Percentiles rank a stretch among this genome's conserved stretches.
phyloP scores from a whole-genome alignment of 352 stramenopile genomes.

The Plasmopara viticola region DNA sequence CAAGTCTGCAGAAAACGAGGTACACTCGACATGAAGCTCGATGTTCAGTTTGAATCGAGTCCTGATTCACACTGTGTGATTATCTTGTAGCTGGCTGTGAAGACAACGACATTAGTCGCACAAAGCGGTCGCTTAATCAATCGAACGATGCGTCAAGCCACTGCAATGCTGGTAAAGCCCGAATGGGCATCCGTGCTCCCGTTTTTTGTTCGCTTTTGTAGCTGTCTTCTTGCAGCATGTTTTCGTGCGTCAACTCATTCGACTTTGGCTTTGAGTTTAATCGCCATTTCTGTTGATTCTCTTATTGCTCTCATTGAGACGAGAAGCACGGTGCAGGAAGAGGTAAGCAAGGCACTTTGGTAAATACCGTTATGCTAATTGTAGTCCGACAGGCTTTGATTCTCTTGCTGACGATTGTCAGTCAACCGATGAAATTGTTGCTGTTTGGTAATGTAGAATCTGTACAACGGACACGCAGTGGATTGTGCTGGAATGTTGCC shows the following conservation, averaged over 20 bases:
- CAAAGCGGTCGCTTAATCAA: slow-evolving; percentile 34
- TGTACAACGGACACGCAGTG: slow-evolving; percentile 27
- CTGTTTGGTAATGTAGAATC: slow-evolving; percentile 31
- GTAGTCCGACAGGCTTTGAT: slow-evolving; percentile 40
- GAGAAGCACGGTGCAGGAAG: slow-evolving; percentile 41
- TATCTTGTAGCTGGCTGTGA: slow-evolving; percentile 32
- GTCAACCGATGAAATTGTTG: slow-evolving; percentile 56
- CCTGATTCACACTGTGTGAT: slow-evolving; percentile 2
- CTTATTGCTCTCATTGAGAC: slow-evolving; percentile 35
- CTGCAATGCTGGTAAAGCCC: slow-evolving; percentile 26
- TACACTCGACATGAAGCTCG: slow-evolving; percentile 6
- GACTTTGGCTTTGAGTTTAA: slow-evolving; percentile 32
- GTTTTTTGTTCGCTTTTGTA: slow-evolving; percentile 49
- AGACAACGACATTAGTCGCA: slow-evolving; percentile 30
- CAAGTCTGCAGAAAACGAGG: slow-evolving; percentile 57
- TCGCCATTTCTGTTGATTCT: slow-evolving; percentile 32
- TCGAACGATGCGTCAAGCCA: slow-evolving; percentile 25
- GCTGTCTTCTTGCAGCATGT: slow-evolving; percentile 40
- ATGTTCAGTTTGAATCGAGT: neutral
- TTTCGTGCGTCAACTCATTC: slow-evolving; percentile 32
- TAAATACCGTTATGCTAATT: neutral
- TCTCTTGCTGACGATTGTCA: slow-evolving; percentile 59
- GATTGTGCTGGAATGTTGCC: slow-evolving; percentile 61
- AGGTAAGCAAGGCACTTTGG: slow-evolving; percentile 28
- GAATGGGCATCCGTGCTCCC: slow-evolving; percentile 42